These are phyloP conservation scores for Leccinellum rugosiceps DNA, from an alignment of 768 basidiomycete species.

Conservation along the genomic window DNA sequence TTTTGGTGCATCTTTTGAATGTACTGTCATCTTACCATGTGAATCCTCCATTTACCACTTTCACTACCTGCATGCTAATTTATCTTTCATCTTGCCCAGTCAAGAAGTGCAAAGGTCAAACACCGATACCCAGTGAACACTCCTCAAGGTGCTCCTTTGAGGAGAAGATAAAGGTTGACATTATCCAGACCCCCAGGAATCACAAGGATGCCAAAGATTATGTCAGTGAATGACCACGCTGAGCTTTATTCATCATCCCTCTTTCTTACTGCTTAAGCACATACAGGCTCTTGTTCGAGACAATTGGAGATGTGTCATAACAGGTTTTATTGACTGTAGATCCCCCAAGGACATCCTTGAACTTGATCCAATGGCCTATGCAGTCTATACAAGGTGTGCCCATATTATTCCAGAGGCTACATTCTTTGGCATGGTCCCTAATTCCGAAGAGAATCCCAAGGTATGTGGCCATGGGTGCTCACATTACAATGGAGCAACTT, in stretches of 20 bases:
- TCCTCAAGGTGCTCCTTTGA: not conserved
- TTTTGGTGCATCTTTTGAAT: no score
- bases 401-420: not conserved
- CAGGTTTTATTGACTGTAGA: not conserved
- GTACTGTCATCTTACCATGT: not conserved
- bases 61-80: not conserved
- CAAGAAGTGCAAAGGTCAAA: not conserved
- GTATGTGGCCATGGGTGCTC: not conserved
- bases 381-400: not conserved
- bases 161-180: not conserved
- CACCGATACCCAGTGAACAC: not conserved
- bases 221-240: not conserved
- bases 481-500: not conserved
- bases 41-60: not conserved
- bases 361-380: not conserved
- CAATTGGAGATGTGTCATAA: not conserved
- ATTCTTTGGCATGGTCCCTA: not conserved
- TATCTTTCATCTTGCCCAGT: not conserved
- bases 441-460: not conserved
- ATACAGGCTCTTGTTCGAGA: not conserved
- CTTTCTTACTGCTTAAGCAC: not conserved
- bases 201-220: not conserved
- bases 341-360: not conserved
- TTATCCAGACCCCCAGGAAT: not conserved
- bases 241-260: not conserved